Conservation (phyloP, 768 basidiomycete species). For the Bullera alba region DNA sequence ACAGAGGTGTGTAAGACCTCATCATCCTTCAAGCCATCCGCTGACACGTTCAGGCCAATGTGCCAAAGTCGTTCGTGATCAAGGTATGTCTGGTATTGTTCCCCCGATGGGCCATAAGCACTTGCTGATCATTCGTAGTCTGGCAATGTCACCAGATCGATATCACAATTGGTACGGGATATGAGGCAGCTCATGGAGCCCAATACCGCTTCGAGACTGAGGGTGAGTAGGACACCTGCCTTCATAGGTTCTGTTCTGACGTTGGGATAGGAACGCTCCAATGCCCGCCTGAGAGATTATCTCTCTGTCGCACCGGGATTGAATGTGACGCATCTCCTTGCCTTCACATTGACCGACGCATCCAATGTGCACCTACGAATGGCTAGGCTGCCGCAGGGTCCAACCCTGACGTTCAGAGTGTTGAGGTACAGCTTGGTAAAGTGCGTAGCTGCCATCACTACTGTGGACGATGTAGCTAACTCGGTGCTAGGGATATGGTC, state of each 20-base stretch:
- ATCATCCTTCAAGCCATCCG: not conserved
- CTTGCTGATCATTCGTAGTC: constrained; percentile 48
- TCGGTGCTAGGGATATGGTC: constrained; percentile 39
- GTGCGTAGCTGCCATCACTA: constrained; percentile 19
- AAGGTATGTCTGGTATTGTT: constrained; percentile 49
- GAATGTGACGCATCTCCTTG: constrained; percentile 83
- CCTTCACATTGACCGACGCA: constrained; percentile 78
- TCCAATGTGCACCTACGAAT: constrained; percentile 61
- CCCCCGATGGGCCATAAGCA: not conserved
- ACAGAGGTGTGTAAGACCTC: constrained; percentile 21
- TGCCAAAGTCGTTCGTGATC: constrained; percentile 90
- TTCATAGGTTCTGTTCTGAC: not conserved
- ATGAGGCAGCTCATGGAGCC: constrained; percentile 96
- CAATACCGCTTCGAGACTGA: constrained; percentile 87
- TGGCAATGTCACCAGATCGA: constrained; percentile 79
- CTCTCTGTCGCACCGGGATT: constrained; percentile 83
- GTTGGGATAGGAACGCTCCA: constrained; percentile 78
- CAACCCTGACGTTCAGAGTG: constrained; percentile 85
- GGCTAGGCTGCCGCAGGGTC: constrained; percentile 77
- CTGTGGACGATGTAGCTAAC: not conserved
- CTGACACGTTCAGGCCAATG: constrained; percentile 31
- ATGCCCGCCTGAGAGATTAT: constrained; percentile 69
- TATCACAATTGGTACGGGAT: constrained; percentile 84
- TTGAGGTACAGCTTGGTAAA: constrained; percentile 88
- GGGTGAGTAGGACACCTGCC: constrained; percentile 51